Percentiles rank a stretch among this genome's conserved stretches.
phyloP scores from a whole-genome alignment of 345 rosid species.

The Eucalyptus brandiana region DNA sequence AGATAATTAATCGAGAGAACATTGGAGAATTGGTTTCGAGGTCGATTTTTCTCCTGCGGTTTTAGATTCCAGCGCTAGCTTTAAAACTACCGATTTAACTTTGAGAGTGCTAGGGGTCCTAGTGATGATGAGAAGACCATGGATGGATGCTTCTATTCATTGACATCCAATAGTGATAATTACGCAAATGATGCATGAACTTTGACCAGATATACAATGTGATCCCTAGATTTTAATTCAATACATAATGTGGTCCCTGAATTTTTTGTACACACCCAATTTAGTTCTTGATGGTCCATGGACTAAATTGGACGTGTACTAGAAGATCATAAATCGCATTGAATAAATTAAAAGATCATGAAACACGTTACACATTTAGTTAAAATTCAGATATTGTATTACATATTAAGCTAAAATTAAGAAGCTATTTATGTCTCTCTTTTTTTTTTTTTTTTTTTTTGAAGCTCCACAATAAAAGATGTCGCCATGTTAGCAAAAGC shows the following conservation, averaged over 20 bases:
- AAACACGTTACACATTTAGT: too few relatives aligned
- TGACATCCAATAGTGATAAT: neutral
- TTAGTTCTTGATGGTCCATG: neutral
- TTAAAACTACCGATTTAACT: neutral
- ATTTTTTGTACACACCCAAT: neutral
- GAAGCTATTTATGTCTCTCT: neutral
- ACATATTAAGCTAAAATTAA: too few relatives aligned
- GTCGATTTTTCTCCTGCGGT: neutral
- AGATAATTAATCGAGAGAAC: neutral
- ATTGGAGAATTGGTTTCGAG: neutral
- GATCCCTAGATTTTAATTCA: too few relatives aligned
- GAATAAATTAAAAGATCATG: too few relatives aligned
- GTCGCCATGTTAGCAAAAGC: neutral
- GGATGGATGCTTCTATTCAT: neutral
- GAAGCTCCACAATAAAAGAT: neutral
- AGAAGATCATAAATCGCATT: fast-evolving
- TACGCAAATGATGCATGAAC: too few relatives aligned
- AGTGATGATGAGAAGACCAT: neutral
- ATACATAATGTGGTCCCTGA: fast-evolving
- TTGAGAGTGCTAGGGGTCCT: neutral
- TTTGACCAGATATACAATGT: too few relatives aligned
- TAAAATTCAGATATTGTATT: too few relatives aligned
- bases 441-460: too few relatives aligned
- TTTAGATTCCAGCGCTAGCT: neutral
- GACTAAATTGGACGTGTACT: neutral